Conservation (phyloP, 495 filamentous ascomycete species). For the Cercophora newfieldiana region DNA sequence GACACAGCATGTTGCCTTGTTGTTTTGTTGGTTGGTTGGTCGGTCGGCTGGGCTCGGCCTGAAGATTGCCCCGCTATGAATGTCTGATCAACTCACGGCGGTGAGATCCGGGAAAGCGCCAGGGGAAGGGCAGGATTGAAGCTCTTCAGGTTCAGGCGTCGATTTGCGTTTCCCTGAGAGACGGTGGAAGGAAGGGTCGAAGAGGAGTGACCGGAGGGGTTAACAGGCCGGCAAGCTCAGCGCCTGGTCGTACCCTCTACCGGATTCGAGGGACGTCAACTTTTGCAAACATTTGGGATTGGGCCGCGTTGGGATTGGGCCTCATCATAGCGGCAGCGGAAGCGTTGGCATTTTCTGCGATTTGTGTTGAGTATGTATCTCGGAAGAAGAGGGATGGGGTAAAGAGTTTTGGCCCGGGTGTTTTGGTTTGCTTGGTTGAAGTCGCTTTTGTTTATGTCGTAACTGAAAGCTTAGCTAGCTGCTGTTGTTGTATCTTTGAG, state of each 20-base stretch:
- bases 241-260: no score
- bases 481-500: not conserved
- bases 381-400: not conserved
- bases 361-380: not conserved
- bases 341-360: not conserved
- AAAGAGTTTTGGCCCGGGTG: not conserved
- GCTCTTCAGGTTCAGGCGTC: no score
- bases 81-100: no score
- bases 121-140: no score
- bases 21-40: not conserved
- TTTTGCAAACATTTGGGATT: not conserved
- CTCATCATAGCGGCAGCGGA: not conserved
- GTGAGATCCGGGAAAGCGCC: no score
- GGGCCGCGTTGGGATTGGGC: not conserved
- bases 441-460: not conserved
- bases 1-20: conserved; percentile 2
- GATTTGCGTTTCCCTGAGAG: no score
- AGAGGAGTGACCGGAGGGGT: no score
- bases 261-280: not conserved
- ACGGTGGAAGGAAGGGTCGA: no score
- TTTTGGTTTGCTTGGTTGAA: not conserved
- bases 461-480: not conserved
- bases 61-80: no score
- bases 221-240: no score
- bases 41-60: not conserved